phyloP scores from a whole-genome alignment of 2,329 filamentous ascomycete species.

The Mariannaea sp. region DNA sequence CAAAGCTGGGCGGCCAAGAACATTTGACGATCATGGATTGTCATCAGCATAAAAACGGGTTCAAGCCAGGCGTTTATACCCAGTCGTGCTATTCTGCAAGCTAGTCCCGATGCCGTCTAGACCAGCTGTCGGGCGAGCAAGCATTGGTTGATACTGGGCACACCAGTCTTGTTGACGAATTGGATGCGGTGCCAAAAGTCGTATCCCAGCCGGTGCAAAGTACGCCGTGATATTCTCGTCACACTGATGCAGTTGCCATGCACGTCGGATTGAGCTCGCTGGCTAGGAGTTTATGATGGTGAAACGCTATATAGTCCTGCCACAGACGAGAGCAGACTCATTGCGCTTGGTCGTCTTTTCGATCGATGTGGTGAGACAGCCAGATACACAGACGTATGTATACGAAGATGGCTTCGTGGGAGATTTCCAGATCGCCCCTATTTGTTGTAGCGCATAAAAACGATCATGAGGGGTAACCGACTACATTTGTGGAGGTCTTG shows the following conservation, averaged over 20 bases:
- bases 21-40: background rate
- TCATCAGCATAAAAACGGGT: background rate
- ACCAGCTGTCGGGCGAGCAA: background rate
- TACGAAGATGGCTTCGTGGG: constrained; percentile 5
- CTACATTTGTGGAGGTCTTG: no score
- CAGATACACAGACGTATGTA: constrained; percentile 2
- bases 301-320: background rate
- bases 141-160: background rate
- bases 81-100: background rate
- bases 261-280: background rate
- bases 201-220: background rate
- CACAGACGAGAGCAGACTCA: background rate
- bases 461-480: no score
- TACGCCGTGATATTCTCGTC: background rate
- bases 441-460: no score
- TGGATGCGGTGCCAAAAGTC: constrained; percentile 5
- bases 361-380: constrained; percentile 5
- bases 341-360: background rate
- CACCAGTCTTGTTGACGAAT: background rate
- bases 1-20: background rate
- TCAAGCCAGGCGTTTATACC: background rate
- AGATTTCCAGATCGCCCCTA: no score
- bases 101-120: background rate
- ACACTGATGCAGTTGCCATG: background rate
- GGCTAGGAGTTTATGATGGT: background rate